These are phyloP conservation scores for Catharanthus roseus DNA, from an alignment of 257 asterid genomes.

Conservation along the genomic window DNA sequence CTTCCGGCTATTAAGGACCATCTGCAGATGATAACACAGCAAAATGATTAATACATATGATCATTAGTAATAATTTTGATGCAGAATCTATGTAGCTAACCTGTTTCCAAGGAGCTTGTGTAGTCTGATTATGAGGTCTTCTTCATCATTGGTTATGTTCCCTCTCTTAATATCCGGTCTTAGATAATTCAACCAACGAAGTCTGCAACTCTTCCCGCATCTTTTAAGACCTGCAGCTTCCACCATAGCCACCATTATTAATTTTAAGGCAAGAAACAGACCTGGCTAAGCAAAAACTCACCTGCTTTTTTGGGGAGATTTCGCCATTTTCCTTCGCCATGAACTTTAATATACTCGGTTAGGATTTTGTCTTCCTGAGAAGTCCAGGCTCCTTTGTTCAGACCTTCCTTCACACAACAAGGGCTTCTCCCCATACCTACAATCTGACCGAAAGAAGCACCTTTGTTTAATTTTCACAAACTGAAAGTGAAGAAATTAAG, in stretches of 20 bases:
- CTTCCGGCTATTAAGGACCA: conserved; percentile 31
- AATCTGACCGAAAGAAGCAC: no score
- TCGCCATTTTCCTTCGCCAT: conserved; percentile 40
- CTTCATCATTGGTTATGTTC: conserved; percentile 41
- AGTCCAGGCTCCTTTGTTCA: conserved; percentile 47
- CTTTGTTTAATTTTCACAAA: no score
- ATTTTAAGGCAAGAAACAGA: no score
- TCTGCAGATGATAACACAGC: neutral
- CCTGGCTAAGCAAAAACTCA: neutral
- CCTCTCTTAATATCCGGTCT: conserved; percentile 52
- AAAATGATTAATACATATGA: no score
- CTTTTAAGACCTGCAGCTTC: conserved; percentile 27
- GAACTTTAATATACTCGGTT: conserved; percentile 24
- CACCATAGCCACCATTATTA: neutral
- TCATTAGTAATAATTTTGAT: neutral
- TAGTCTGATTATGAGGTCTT: conserved; percentile 43
- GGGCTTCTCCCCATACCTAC: conserved; percentile 19
- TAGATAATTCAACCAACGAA: conserved; percentile 49
- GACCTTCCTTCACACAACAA: conserved; percentile 20
- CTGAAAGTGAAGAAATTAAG: no score
- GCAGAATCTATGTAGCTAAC: neutral
- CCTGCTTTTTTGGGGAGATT: conserved; percentile 40
- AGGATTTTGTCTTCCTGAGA: conserved; percentile 39
- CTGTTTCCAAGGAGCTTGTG: conserved; percentile 49
- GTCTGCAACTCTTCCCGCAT: conserved; percentile 46